phyloP scores from a whole-genome alignment of 345 rosid species.

The Heritiera littoralis region DNA sequence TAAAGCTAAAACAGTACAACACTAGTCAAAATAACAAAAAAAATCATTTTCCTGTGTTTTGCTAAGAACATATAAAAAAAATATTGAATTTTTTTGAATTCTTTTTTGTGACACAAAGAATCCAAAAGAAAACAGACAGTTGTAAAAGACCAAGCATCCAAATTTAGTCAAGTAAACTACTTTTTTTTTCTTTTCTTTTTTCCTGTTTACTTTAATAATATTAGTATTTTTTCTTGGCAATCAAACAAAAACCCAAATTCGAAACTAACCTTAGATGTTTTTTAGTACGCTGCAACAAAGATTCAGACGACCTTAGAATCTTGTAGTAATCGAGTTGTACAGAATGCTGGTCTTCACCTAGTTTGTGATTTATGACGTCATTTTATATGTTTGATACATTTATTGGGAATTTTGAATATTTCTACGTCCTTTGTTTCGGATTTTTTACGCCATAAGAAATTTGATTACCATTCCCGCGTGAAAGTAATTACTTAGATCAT shows the following conservation, averaged over 20 bases:
- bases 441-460: not conserved
- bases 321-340: not conserved
- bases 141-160: not conserved
- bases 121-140: not conserved
- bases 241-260: constrained; percentile 7
- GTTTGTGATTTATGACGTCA: too few species aligned
- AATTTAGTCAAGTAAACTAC: not conserved
- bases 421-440: not conserved
- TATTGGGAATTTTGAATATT: not conserved
- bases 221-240: not conserved
- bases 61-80: not conserved
- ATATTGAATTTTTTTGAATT: not conserved
- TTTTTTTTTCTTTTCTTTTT: not conserved
- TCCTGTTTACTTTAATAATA: not conserved
- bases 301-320: not conserved
- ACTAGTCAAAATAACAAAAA: not conserved
- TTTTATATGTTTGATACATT: too few species aligned
- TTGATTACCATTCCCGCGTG: not conserved
- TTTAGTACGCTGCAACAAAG: not conserved
- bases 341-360: not conserved
- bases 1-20: not conserved
- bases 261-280: constrained; percentile 6
- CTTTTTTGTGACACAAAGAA: not conserved
- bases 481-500: too few species aligned
- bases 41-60: not conserved